Evolutionary conservation across 345 rosid species (phyloP), one percentile per base, ranked within the genome.

Genomic region (Odontarrhena argentea): DNA sequence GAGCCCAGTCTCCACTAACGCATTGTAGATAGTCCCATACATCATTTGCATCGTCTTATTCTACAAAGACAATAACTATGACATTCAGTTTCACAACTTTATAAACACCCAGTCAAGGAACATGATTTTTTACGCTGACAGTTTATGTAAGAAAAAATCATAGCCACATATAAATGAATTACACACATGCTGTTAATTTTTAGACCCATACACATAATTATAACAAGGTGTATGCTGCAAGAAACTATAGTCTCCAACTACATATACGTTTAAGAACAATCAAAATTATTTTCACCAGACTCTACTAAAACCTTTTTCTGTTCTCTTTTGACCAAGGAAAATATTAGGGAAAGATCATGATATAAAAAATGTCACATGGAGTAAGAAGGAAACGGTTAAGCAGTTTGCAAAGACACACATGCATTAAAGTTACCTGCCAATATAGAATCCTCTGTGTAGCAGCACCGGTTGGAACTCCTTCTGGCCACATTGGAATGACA

Each of bases 41-140:
- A 93, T 93, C 97, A 90, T 93, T 77, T 88, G 91, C 97, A 88
- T 93, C 0, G 98, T 93, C 82, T 93, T 91, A 74, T 90, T 76
- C 97, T 93, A 85, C 85, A 83, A 59, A 38, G 68, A 60, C 38
- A 4, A 57, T 41, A 38, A 65, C 37, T 7, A 40, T 41, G 35
- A 38, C 40, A 51, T 36, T 54, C 47, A 68, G 54, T 40, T 36
- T 57, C 13, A 55, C 2, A 67, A 40, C 36, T 60, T 69, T 62
- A 5, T 32, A 32, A 32, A 32, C 36, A 43, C 9, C 67, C 30
- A 32, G 43, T 32, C 54, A 52, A 30, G 46, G 42, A 53, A 15
- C 50, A 46, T 46, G 25, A 8, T 8, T 22, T 48, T 48, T 47
- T n/a, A n/a, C 13, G 41, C 34, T 34, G 12, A 54, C 3, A 34